Evolutionary conservation across 2,329 filamentous ascomycete species (phyloP).

Genomic region (Sodiomyces alkalinus): DNA sequence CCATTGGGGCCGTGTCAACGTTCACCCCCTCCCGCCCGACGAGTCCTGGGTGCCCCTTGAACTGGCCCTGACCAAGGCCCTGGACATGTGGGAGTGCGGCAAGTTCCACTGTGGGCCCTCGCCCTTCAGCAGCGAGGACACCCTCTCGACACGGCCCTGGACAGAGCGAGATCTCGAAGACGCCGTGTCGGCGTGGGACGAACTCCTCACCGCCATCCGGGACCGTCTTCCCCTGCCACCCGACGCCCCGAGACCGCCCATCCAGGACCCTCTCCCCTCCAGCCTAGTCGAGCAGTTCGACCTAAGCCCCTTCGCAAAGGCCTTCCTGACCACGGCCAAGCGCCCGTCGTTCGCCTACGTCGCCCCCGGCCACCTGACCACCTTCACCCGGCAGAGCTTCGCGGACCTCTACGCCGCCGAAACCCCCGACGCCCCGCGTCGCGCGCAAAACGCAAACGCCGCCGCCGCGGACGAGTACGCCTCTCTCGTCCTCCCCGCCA

Average conservation of each 20-base stretch:
- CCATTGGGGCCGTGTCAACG: neutral
- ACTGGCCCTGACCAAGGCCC: neutral
- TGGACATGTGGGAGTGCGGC: neutral
- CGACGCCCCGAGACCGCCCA: neutral
- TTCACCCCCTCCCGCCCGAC: too few species aligned
- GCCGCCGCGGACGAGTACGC: too few species aligned
- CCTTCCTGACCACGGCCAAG: neutral
- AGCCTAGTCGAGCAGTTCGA: neutral
- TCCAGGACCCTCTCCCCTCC: neutral
- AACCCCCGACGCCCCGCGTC: too few species aligned
- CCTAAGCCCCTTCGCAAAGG: neutral
- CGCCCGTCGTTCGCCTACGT: neutral
- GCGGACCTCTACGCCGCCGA: slow-evolving; percentile 14
- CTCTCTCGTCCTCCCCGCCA: too few species aligned
- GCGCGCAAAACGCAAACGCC: too few species aligned
- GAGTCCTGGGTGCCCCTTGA: neutral
- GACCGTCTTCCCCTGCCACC: neutral
- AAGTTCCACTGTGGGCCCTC: neutral
- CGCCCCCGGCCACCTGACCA: neutral
- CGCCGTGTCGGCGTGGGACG: neutral
- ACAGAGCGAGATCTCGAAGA: neutral
- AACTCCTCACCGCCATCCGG: neutral
- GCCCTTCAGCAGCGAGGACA: too few species aligned
- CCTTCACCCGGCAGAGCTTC: slow-evolving; percentile 6
- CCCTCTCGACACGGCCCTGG: neutral